Percentiles rank a stretch among this genome's conserved stretches.
phyloP scores from a whole-genome alignment of 768 basidiomycete genomes.

The Termitomyces eurrhizus region DNA sequence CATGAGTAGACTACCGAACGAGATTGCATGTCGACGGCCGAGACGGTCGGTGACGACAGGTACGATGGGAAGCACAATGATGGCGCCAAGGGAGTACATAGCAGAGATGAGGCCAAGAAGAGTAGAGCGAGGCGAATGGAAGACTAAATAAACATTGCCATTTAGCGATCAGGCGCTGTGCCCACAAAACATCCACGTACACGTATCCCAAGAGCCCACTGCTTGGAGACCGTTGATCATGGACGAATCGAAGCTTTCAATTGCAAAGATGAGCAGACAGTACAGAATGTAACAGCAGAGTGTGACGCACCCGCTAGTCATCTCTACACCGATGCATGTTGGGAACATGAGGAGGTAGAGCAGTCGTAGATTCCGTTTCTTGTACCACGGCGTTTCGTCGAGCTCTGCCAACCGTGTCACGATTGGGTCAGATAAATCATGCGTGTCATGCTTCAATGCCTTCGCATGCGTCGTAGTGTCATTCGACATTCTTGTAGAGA shows the following conservation, averaged over 20 bases:
- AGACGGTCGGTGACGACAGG: conserved; percentile 45
- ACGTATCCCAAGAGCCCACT: conserved; percentile 51
- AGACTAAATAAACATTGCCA: conserved; percentile 38
- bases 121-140: conserved; percentile 47
- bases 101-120: conserved; percentile 55
- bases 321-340: conserved; percentile 59
- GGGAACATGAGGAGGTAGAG: conserved; percentile 57
- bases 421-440: conserved; percentile 24
- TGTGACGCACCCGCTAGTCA: conserved; percentile 49
- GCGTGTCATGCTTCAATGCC: conserved; percentile 4
- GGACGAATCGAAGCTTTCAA: conserved; percentile 48
- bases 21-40: conserved; percentile 49
- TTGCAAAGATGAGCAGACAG: neutral
- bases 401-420: conserved; percentile 40
- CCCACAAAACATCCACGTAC: conserved; percentile 25
- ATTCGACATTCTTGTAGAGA: conserved; percentile 2
- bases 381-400: conserved; percentile 59
- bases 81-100: conserved; percentile 58
- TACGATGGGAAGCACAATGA: conserved; percentile 50
- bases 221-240: conserved; percentile 65
- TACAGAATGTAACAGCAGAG: no score
- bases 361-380: conserved; percentile 52
- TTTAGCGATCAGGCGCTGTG: neutral
- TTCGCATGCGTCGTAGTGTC: conserved; percentile 7
- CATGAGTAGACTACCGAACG: conserved; percentile 49